Evolutionary conservation across 306 rosid species (phyloP).

Genomic region (Bauhinia variegata): DNA sequence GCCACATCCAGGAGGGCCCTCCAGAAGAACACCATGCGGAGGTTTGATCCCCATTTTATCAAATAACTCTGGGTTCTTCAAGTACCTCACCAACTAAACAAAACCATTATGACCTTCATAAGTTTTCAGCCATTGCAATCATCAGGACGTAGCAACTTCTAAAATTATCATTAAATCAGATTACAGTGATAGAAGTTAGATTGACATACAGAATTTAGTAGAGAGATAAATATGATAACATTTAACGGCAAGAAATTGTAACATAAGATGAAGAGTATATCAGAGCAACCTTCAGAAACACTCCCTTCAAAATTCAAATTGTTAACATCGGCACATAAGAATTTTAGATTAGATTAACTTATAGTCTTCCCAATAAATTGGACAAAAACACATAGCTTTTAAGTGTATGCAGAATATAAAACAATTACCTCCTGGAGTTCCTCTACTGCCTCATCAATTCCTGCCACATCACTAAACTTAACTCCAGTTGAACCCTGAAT

Average conservation of each 20-base stretch:
- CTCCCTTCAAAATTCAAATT: neutral
- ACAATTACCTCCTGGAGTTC: slow-evolving; percentile 90
- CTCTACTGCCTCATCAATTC: slow-evolving; percentile 97
- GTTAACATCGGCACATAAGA: slow-evolving; percentile 1
- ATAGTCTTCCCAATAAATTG: slow-evolving; percentile 1
- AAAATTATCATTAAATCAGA: slow-evolving; percentile 32
- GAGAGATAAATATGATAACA: slow-evolving; percentile 3
- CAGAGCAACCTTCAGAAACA: slow-evolving; percentile 2
- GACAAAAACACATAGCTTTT: slow-evolving; percentile 6
- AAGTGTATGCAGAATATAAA: slow-evolving; percentile 13
- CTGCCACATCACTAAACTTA: slow-evolving; percentile 89
- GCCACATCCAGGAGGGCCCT: slow-evolving; percentile 99
- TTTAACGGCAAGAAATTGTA: slow-evolving; percentile 4
- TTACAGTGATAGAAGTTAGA: slow-evolving; percentile 9
- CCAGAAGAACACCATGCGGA: slow-evolving; percentile 97
- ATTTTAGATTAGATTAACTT: slow-evolving; percentile 3
- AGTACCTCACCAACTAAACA: slow-evolving; percentile 92
- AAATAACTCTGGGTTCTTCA: slow-evolving; percentile 93
- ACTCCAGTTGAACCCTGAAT: slow-evolving; percentile 97
- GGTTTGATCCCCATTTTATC: slow-evolving; percentile 98
- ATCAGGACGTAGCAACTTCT: slow-evolving; percentile 5
- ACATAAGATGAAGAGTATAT: slow-evolving; percentile 7
- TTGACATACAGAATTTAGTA: neutral
- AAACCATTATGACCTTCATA: slow-evolving; percentile 37
- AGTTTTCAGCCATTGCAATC: slow-evolving; percentile 28